phyloP scores from a whole-genome alignment of 257 asterid genomes.

The Cruciata laevipes region DNA sequence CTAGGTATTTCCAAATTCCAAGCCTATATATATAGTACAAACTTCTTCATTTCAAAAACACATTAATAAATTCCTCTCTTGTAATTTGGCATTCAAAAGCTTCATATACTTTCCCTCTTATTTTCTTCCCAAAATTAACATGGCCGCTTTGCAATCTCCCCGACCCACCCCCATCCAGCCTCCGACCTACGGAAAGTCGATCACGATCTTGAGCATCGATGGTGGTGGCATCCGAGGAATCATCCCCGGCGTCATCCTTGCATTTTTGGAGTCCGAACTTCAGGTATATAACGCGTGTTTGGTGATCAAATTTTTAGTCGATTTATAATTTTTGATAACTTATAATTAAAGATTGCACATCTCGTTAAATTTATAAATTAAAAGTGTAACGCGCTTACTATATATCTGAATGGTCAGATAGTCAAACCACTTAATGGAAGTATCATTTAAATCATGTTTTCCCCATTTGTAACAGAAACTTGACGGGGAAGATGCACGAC shows the following conservation, averaged over 20 bases:
- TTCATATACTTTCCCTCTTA: neutral
- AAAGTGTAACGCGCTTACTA: neutral
- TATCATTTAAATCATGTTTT: no score
- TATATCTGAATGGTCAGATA: neutral
- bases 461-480: conserved; percentile 19
- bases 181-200: conserved; percentile 30
- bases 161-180: conserved; percentile 24
- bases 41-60: neutral
- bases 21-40: neutral
- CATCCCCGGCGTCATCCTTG: conserved; percentile 40
- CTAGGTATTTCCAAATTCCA: neutral
- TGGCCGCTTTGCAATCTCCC: neutral
- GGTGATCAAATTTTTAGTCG: no score
- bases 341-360: no score
- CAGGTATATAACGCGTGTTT: conserved; percentile 19
- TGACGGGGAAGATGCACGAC: conserved; percentile 48
- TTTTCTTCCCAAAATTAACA: neutral
- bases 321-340: neutral
- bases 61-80: neutral
- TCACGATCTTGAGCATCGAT: conserved; percentile 47
- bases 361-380: no score
- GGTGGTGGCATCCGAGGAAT: conserved; percentile 61
- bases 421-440: neutral
- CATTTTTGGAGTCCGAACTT: conserved; percentile 36
- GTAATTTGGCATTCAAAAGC: neutral